These are phyloP conservation scores for Cryptococcus deneoformans DNA, from an alignment of 1,284 basidiomycete species.

Conservation along the genomic window DNA sequence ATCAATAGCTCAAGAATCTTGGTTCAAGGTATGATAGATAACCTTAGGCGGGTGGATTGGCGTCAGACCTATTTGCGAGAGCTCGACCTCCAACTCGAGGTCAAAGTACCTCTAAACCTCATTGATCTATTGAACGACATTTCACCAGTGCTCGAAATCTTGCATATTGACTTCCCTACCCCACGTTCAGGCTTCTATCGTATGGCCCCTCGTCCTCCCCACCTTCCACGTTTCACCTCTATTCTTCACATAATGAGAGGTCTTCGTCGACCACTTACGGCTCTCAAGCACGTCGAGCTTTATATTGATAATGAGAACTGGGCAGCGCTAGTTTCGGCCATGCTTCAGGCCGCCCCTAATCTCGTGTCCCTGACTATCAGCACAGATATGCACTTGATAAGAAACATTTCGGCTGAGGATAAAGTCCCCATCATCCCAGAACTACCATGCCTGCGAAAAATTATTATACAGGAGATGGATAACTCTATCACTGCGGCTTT, in stretches of 20 bases:
- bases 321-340: background rate
- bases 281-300: background rate
- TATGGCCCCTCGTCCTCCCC: background rate
- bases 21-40: background rate
- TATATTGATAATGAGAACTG: background rate
- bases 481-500: background rate
- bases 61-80: background rate
- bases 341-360: conserved; percentile 3
- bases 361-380: background rate
- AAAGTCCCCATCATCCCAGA: background rate
- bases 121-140: background rate
- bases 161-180: background rate
- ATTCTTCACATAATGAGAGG: background rate
- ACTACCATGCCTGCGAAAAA: background rate
- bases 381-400: background rate
- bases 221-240: background rate
- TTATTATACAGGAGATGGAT: conserved; percentile 1
- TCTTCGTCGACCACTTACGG: background rate
- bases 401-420: background rate
- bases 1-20: background rate
- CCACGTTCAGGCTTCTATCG: background rate
- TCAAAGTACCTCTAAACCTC: background rate
- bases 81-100: background rate
- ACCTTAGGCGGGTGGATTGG: background rate
- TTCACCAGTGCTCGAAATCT: background rate